Evolutionary conservation across 352 stramenopile genomes (phyloP).

Genomic region (Peronosclerospora sorghi): DNA sequence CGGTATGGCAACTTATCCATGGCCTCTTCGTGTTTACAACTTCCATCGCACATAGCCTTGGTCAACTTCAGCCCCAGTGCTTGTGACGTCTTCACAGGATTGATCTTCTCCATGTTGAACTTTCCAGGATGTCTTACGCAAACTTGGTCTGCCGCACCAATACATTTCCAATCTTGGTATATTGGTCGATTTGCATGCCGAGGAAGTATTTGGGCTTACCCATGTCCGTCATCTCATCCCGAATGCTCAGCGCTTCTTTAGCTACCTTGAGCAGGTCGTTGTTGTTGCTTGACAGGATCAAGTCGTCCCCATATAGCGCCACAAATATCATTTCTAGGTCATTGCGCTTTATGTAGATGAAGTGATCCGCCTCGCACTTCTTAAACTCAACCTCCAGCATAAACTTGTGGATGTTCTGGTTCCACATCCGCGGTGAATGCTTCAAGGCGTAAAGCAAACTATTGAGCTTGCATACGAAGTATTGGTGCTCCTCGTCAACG

Average conservation of each 20-base stretch:
- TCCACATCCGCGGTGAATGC: not conserved
- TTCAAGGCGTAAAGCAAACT: not conserved
- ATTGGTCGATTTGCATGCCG: not conserved
- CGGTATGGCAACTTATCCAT: not conserved
- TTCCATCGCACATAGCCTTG: not conserved
- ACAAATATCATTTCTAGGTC: conserved; percentile 10
- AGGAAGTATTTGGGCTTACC: not conserved
- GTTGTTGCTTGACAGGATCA: conserved; percentile 5
- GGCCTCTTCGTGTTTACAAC: no score
- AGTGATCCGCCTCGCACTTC: conserved; percentile 1
- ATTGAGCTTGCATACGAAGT: not conserved
- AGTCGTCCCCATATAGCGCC: conserved; percentile 6
- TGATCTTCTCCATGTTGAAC: not conserved
- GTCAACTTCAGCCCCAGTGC: not conserved
- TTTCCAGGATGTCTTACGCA: no score
- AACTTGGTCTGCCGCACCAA: no score
- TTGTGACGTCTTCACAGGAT: not conserved
- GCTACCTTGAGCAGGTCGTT: conserved; percentile 1
- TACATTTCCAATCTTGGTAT: no score
- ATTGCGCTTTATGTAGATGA: conserved; percentile 5
- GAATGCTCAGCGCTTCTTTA: not conserved
- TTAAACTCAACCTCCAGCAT: not conserved
- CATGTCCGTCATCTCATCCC: not conserved
- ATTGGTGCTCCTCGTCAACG: not conserved
- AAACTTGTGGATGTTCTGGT: not conserved